Evolutionary conservation across 768 basidiomycete species (phyloP), one percentile per base, ranked within the genome.

Genomic region (Solioccasus polychromus): DNA sequence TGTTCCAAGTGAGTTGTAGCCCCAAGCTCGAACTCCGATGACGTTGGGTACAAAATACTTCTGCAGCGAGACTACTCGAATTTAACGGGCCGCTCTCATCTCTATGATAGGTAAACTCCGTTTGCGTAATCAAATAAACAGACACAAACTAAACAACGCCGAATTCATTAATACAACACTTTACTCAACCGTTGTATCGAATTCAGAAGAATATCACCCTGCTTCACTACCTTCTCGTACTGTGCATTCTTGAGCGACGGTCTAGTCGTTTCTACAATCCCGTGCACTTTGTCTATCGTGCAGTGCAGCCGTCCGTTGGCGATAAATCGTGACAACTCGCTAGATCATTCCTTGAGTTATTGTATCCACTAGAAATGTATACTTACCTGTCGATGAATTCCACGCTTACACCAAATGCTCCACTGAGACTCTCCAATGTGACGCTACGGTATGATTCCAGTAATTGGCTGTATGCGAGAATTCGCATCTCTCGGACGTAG

Each of bases 401-500:
- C 22, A 84, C 77, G 36, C 82, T 82, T 28, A 98, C 94, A 19
- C 95, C 95, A 52, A 98, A 98, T 18, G 93, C 91, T 1, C 75
- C 69, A 39, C 82, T 79, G 52, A 98, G 77, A 56, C 88, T 90
- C 41, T 92, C 85, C 18, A 99, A 71, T 2, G 95, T 97, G 35
- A 98, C 74, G 45, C 85, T 88, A 29, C 85, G 78, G 64, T 98
- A 99, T 9, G 80, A 83, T 63, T 97, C 91, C n/a, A 99, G 73
- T 5, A 97, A 74, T 59, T 98, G 95, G 22, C 76, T 70, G 68
- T 96, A 98, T 1, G 94, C 93, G 17, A 88, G 81, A 53, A 98
- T 92, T 26, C 96, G 84, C 90, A 97, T 92, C 67, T 97, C 95
- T 47, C 95, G 85, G 24, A 93, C 77, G 64, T 96, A 97, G 71